A percentile compares a stretch with the other conserved stretches of the same genome.
These are phyloP conservation scores for Medicago arabica DNA, from an alignment of 306 rosid species.

Conservation along the genomic window DNA sequence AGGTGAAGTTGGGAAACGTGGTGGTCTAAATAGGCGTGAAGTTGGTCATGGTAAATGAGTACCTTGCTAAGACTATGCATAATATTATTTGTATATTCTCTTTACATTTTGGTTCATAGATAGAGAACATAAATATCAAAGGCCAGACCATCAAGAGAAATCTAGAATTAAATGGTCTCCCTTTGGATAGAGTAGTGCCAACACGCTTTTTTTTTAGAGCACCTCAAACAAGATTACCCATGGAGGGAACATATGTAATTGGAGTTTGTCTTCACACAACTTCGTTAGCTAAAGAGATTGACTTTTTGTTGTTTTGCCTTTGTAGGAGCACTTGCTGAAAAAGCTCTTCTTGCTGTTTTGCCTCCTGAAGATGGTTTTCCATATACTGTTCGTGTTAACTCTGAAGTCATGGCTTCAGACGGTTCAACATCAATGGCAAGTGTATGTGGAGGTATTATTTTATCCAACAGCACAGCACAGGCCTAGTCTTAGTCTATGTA, in stretches of 20 bases:
- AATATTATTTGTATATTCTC: constrained; percentile 1
- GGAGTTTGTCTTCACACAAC: constrained; percentile 21
- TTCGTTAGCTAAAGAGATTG: constrained; percentile 13
- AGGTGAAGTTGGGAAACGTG: constrained; percentile 90
- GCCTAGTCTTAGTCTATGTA: neutral
- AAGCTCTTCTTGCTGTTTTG: constrained; percentile 92
- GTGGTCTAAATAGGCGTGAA: constrained; percentile 96
- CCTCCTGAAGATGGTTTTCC: constrained; percentile 93
- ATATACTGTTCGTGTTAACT: constrained; percentile 81
- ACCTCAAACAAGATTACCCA: neutral
- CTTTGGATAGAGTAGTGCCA: constrained; percentile 8
- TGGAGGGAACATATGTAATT: neutral
- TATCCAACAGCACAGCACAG: neutral
- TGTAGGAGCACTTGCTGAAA: constrained; percentile 96
- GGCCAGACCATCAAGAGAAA: neutral
- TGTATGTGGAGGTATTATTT: constrained; percentile 88
- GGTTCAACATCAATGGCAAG: constrained; percentile 99
- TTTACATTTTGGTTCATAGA: neutral
- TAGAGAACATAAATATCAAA: neutral
- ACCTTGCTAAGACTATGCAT: constrained; percentile 21
- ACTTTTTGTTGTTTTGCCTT: constrained; percentile 34
- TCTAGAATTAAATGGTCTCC: constrained; percentile 4
- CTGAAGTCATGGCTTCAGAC: constrained; percentile 98
- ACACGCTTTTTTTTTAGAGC: neutral
- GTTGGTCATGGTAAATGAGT: constrained; percentile 91